Percentiles rank a stretch among this genome's conserved stretches.
Conservation (phyloP, 2,329 filamentous ascomycete genomes). For the Alternaria rosae region DNA sequence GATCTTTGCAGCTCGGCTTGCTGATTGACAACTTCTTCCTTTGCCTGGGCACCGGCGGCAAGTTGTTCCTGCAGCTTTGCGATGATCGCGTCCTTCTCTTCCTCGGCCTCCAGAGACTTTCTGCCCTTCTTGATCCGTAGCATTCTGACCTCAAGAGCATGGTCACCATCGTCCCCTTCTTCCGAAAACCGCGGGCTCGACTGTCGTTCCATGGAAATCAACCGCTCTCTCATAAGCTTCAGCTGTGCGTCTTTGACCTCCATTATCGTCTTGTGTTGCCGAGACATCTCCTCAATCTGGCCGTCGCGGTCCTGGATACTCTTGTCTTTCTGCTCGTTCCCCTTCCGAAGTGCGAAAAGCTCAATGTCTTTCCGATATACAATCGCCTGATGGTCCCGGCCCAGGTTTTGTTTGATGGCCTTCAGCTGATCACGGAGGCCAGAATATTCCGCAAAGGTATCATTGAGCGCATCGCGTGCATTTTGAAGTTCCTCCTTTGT, state of each 20-base stretch:
- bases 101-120: slow-evolving; percentile 24
- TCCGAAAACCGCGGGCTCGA: slow-evolving; percentile 19
- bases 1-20: slow-evolving; percentile 43
- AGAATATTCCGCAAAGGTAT: slow-evolving; percentile 40
- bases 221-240: slow-evolving; percentile 37
- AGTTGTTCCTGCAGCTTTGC: slow-evolving; percentile 39
- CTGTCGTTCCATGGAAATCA: slow-evolving; percentile 35
- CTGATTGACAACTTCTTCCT: slow-evolving; percentile 35
- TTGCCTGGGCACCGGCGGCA: slow-evolving; percentile 20
- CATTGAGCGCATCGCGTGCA: slow-evolving; percentile 38
- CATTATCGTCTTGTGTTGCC: slow-evolving; percentile 36
- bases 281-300: slow-evolving; percentile 33
- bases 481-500: slow-evolving; percentile 37
- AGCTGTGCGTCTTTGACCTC: slow-evolving; percentile 44
- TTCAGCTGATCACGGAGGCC: slow-evolving; percentile 42
- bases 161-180: slow-evolving; percentile 31
- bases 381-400: slow-evolving; percentile 42
- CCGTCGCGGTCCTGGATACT: slow-evolving; percentile 40
- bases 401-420: slow-evolving; percentile 39
- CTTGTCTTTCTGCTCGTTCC: slow-evolving; percentile 46
- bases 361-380: slow-evolving; percentile 49
- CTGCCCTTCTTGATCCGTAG: slow-evolving; percentile 40
- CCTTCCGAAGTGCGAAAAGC: slow-evolving; percentile 46
- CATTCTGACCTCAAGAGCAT: slow-evolving; percentile 43
- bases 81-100: slow-evolving; percentile 39